Evolutionary conservation across 441 rosid genomes (phyloP).

Genomic region (Jatropha podagrica): DNA sequence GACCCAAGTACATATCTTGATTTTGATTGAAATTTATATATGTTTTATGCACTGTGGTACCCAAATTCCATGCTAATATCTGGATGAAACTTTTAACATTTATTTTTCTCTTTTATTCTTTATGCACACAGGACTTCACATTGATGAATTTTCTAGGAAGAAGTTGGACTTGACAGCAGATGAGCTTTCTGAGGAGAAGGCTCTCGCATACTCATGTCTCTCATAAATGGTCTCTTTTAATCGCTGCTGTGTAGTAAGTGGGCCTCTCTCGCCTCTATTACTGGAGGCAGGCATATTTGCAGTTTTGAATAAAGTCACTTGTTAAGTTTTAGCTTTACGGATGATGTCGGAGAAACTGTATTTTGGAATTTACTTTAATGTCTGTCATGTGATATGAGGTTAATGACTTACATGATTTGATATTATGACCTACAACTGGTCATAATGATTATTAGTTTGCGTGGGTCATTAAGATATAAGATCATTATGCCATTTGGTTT

Average conservation of each 20-base stretch:
- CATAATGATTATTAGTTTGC: background rate
- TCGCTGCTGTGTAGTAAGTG: conserved; percentile 12
- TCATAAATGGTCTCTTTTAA: conserved; percentile 31
- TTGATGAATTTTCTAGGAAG: conserved; percentile 87
- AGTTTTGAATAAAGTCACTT: conserved; percentile 36
- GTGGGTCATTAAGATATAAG: too few relatives aligned
- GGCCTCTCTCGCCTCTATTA: background rate
- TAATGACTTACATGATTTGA: background rate
- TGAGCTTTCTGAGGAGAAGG: conserved; percentile 84
- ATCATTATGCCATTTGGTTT: too few relatives aligned
- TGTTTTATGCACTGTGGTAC: too few relatives aligned
- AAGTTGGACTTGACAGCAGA: conserved; percentile 81
- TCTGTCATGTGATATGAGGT: background rate
- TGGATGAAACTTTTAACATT: background rate
- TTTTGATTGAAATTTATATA: background rate
- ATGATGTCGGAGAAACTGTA: conserved; percentile 18
- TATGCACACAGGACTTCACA: conserved; percentile 49
- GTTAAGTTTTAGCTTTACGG: conserved; percentile 22
- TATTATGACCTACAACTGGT: background rate
- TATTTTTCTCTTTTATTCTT: background rate
- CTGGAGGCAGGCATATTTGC: conserved; percentile 4
- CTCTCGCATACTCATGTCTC: conserved; percentile 90
- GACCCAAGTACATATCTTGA: background rate
- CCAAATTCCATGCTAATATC: background rate
- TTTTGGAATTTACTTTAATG: background rate